phyloP scores from a whole-genome alignment of 2,329 filamentous ascomycete genomes.

The Shiraia sp. region DNA sequence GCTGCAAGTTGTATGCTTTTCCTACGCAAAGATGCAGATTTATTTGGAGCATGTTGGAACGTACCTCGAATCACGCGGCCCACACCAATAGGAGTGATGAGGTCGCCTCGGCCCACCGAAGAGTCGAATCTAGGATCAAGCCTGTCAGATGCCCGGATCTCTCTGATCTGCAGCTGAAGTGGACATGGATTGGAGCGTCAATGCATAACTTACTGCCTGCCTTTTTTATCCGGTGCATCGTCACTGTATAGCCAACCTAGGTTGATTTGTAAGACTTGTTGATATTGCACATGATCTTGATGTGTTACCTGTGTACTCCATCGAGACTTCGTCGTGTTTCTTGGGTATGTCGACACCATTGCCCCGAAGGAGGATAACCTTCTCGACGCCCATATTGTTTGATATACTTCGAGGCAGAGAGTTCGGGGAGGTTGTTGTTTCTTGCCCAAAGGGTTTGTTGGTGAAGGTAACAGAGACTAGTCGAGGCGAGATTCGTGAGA shows the following conservation, averaged over 20 bases:
- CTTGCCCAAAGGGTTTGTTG: neutral
- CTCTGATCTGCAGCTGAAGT: constrained; percentile 2
- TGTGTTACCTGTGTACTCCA: constrained; percentile 75
- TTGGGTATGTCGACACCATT: constrained; percentile 63
- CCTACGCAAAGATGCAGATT: constrained; percentile 2
- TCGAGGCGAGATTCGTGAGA: neutral
- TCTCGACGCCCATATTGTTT: constrained; percentile 63
- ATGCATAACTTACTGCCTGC: constrained; percentile 65
- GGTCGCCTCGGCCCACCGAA: constrained; percentile 76
- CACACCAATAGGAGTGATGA: constrained; percentile 77
- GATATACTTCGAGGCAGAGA: neutral
- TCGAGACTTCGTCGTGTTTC: constrained; percentile 73
- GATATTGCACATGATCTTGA: neutral
- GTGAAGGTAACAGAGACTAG: neutral
- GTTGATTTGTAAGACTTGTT: constrained; percentile 12
- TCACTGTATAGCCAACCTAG: constrained; percentile 73
- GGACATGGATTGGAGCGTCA: constrained; percentile 2
- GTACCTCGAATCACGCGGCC: constrained; percentile 86
- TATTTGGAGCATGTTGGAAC: constrained; percentile 14
- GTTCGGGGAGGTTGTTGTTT: constrained; percentile 1
- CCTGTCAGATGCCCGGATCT: constrained; percentile 12
- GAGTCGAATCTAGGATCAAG: constrained; percentile 75
- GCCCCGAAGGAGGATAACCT: constrained; percentile 66
- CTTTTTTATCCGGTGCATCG: constrained; percentile 63
- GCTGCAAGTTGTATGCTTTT: too few species aligned